A percentile compares a stretch with the other conserved stretches of the same genome.
Conservation (phyloP, 169 alveolate genomes). For the Perkinsus olseni region DNA sequence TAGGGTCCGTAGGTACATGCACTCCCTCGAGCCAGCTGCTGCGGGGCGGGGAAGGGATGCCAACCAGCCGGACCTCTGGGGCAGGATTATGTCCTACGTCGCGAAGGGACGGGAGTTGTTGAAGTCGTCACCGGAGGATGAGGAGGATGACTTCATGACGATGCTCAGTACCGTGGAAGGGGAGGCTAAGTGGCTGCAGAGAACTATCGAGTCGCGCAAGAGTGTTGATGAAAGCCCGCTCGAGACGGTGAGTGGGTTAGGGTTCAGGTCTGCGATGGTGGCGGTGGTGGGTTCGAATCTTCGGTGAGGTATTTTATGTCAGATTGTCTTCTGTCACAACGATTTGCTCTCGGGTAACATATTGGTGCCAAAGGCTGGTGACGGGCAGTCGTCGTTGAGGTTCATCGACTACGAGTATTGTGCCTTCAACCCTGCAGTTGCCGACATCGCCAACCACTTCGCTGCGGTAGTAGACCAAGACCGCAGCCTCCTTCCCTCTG, state of each 20-base stretch:
- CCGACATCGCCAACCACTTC: not conserved
- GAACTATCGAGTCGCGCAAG: not conserved
- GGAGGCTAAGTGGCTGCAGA: not conserved
- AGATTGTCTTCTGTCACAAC: not conserved
- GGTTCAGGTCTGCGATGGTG: not conserved
- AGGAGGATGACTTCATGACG: not conserved
- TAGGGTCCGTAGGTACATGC: not conserved
- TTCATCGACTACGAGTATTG: not conserved
- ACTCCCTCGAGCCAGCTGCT: not conserved
- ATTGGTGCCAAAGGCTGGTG: not conserved
- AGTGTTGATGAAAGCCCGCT: not conserved
- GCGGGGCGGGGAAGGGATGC: not conserved
- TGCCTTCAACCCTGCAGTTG: not conserved
- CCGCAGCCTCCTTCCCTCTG: too few relatives aligned
- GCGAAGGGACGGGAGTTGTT: not conserved
- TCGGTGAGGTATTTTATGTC: not conserved
- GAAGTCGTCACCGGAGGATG: not conserved
- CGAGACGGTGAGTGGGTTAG: not conserved
- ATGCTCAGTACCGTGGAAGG: not conserved
- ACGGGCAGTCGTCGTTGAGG: not conserved
- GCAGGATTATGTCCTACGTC: not conserved
- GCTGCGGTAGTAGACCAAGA: too few relatives aligned
- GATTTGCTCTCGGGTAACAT: not conserved
- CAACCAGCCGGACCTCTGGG: not conserved
- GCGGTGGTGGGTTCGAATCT: not conserved